These are phyloP conservation scores for Fomitopsis palustris DNA, from an alignment of 1,284 basidiomycete species.

Conservation along the genomic window DNA sequence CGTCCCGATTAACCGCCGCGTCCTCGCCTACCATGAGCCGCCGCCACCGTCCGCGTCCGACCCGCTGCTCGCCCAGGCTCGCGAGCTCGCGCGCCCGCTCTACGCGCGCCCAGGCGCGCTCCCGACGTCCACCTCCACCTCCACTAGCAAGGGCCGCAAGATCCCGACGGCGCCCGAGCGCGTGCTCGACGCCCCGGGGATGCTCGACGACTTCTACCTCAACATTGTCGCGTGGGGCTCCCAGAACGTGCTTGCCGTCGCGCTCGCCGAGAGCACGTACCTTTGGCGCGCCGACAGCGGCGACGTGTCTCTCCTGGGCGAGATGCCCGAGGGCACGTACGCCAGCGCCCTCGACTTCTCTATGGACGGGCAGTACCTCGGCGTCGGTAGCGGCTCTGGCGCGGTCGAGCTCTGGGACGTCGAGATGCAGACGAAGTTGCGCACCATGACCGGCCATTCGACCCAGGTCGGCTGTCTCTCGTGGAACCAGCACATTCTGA, in stretches of 20 bases:
- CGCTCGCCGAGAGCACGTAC: conserved; percentile 79
- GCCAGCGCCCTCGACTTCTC: conserved; percentile 85
- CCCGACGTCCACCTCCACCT: conserved; percentile 55
- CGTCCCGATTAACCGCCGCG: conserved; percentile 67
- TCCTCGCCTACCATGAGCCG: conserved; percentile 75
- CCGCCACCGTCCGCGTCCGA: conserved; percentile 70
- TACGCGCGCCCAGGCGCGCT: conserved; percentile 65
- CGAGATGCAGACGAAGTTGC: conserved; percentile 74
- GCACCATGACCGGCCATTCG: conserved; percentile 85
- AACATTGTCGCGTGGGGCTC: conserved; percentile 91
- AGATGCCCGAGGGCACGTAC: conserved; percentile 70
- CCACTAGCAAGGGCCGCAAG: conserved; percentile 68
- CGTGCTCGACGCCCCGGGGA: conserved; percentile 92
- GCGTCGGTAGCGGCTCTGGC: conserved; percentile 82
- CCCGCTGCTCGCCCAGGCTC: conserved; percentile 64
- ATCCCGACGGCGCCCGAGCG: conserved; percentile 85
- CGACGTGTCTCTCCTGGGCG: conserved; percentile 73
- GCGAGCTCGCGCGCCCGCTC: conserved; percentile 69
- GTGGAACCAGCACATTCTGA: conserved; percentile 85
- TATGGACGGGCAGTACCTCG: conserved; percentile 84
- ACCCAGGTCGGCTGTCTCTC: conserved; percentile 79
- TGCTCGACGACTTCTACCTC: conserved; percentile 96
- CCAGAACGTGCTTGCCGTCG: conserved; percentile 86
- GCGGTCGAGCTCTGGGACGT: conserved; percentile 97
- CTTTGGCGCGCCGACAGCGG: conserved; percentile 95